These are phyloP conservation scores for Fusarium humuli DNA, from an alignment of 2,329 filamentous ascomycete genomes.

Conservation along the genomic window DNA sequence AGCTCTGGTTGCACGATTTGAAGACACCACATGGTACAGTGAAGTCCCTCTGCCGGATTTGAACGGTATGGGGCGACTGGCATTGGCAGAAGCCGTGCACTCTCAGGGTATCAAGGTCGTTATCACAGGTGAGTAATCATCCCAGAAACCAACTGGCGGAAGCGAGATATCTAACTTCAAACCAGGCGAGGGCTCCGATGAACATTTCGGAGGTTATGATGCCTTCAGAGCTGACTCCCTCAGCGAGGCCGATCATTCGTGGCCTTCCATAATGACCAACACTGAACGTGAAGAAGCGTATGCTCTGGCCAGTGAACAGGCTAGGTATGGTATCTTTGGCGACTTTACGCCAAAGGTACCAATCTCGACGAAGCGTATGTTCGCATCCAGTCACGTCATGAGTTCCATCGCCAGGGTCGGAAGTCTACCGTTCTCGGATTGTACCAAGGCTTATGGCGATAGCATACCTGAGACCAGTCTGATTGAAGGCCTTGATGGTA, in stretches of 20 bases:
- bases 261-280: not conserved
- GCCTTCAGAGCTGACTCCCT: conserved; percentile 1
- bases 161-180: rapidly evolving
- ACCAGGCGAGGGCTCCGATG: not conserved
- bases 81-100: not conserved
- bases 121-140: not conserved
- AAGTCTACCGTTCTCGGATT: not conserved
- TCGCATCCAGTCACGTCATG: not conserved
- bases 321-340: not conserved
- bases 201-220: conserved; percentile 4
- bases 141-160: too few species aligned
- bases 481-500: not conserved
- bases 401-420: conserved; percentile 7
- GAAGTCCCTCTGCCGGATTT: conserved; percentile 4
- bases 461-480: not conserved
- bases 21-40: conserved; percentile 5
- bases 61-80: not conserved
- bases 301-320: not conserved
- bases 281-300: not conserved
- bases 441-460: not conserved
- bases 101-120: conserved; percentile 3
- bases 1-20: not conserved
- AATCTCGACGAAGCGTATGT: not conserved
- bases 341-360: not conserved
- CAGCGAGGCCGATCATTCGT: not conserved